phyloP scores from a whole-genome alignment of 768 basidiomycete species.

The Dendrothele bispora region DNA sequence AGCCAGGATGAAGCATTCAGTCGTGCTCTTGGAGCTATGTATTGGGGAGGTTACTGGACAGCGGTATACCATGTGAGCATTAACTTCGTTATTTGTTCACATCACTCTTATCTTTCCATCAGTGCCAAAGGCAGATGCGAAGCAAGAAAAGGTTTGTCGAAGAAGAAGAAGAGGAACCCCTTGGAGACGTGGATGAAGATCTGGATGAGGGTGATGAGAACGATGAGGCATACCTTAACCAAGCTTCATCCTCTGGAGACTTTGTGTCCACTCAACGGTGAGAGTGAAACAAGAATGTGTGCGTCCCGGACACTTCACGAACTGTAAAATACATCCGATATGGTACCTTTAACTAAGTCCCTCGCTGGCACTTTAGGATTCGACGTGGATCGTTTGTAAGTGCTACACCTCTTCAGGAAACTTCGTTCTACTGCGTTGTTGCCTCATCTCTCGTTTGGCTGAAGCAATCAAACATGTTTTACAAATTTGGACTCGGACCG shows the following conservation, averaged over 20 bases:
- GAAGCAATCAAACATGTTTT: no score
- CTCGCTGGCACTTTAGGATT: no score
- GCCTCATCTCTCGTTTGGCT: no score
- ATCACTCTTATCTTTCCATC: conserved; percentile 13
- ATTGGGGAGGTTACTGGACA: conserved; percentile 88
- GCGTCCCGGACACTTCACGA: no score
- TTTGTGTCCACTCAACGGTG: conserved; percentile 43
- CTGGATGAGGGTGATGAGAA: conserved; percentile 17
- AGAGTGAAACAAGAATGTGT: conserved; percentile 3
- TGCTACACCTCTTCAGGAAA: no score
- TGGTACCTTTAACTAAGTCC: no score
- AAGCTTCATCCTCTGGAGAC: conserved; percentile 8
- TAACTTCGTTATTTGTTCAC: neutral
- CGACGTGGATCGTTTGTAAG: no score
- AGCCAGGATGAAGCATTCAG: conserved; percentile 76
- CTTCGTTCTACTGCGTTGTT: no score
- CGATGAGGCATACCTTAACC: conserved; percentile 9
- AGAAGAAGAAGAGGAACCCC: neutral
- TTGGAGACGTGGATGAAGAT: conserved; percentile 1
- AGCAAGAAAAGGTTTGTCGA: neutral
- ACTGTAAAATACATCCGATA: no score
- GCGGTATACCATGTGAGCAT: conserved; percentile 74
- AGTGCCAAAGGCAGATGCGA: conserved; percentile 32
- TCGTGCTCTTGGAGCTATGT: conserved; percentile 76
- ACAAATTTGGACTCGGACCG: no score